phyloP scores from a whole-genome alignment of 108 stramenopile genomes.

The Pseudonitzschia multistriata region DNA sequence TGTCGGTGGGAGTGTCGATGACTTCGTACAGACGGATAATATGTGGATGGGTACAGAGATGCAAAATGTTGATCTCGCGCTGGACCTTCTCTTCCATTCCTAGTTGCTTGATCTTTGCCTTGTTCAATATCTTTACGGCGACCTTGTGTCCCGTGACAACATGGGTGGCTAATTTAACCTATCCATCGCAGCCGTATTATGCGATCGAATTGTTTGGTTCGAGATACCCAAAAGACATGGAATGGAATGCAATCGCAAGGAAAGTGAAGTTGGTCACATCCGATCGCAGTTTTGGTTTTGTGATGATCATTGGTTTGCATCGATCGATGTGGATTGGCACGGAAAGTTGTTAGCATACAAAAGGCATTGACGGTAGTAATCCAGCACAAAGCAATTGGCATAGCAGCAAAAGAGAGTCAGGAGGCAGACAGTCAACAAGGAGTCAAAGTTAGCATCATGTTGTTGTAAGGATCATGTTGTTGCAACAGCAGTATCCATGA shows the following conservation, averaged over 20 bases:
- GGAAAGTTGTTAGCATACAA: background rate
- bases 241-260: background rate
- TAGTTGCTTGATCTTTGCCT: conserved; percentile 96
- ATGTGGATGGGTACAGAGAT: conserved; percentile 98
- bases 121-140: conserved; percentile 99
- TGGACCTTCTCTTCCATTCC: conserved; percentile 99
- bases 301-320: too few relatives aligned
- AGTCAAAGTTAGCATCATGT: background rate
- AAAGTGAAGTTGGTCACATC: too few relatives aligned
- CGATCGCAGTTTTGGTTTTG: too few relatives aligned
- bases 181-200: too few relatives aligned
- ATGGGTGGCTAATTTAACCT: conserved; percentile 96
- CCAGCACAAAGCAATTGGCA: background rate
- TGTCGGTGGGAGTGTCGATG: conserved; percentile 98
- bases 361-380: background rate
- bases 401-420: background rate
- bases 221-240: background rate
- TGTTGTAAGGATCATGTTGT: background rate
- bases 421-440: background rate
- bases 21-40: conserved; percentile 98
- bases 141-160: conserved; percentile 97
- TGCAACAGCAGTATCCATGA: conserved; percentile 16
- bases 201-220: too few relatives aligned
- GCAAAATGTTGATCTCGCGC: conserved; percentile 99
- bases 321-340: background rate